Evolutionary conservation across 1,139 yeast species (phyloP).

Genomic region (Suhomyces yuchorum): DNA sequence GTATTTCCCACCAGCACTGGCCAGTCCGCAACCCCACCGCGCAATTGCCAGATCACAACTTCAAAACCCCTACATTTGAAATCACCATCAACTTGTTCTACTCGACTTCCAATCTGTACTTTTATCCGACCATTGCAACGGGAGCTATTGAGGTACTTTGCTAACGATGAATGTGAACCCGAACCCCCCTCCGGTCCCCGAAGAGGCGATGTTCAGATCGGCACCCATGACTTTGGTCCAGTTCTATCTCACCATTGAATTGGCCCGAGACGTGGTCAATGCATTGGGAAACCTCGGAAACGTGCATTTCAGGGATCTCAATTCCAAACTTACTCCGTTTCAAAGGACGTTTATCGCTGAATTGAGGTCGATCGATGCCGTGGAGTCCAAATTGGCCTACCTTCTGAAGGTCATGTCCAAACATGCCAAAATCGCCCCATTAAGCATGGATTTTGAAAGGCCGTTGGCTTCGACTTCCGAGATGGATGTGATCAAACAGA

Average conservation of each 20-base stretch:
- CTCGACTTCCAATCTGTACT: not conserved
- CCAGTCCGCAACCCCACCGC: constrained; percentile 1
- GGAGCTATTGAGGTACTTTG: not conserved
- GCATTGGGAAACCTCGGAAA: constrained; percentile 79
- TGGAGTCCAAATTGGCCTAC: constrained; percentile 33
- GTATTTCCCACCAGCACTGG: too few species aligned
- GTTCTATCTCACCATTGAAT: constrained; percentile 87
- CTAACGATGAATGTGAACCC: not conserved
- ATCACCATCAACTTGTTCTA: not conserved
- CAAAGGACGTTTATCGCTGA: constrained; percentile 88
- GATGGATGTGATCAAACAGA: constrained; percentile 21
- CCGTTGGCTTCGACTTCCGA: constrained; percentile 24
- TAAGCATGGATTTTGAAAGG: constrained; percentile 12
- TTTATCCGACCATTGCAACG: not conserved
- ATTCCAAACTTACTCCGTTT: constrained; percentile 73
- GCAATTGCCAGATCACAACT: constrained; percentile 5
- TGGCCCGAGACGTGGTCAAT: constrained; percentile 83
- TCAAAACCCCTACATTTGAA: not conserved
- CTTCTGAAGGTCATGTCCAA: constrained; percentile 24
- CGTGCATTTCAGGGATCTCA: constrained; percentile 89
- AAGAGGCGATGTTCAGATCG: constrained; percentile 48
- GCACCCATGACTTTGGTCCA: constrained; percentile 96
- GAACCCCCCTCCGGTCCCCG: constrained; percentile 12
- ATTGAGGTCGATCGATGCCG: constrained; percentile 54
- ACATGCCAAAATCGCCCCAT: constrained; percentile 15